Evolutionary conservation across 2,329 filamentous ascomycete species (phyloP), one percentile per base, ranked within the genome.

Genomic region (Sarocladium kiliense): DNA sequence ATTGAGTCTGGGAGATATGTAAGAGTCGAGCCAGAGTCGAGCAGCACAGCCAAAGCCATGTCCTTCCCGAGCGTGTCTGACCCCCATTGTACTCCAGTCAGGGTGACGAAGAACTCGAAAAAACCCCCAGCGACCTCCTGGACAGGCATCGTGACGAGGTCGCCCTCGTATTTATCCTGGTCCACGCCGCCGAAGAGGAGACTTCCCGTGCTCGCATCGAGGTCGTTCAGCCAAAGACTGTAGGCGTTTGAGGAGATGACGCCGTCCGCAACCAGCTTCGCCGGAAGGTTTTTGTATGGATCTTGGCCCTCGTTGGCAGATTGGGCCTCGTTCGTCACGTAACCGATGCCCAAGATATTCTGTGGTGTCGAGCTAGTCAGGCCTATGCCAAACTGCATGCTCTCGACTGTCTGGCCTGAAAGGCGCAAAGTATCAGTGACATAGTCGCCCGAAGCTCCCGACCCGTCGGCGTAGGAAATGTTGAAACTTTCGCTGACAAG

Each of bases 291-390:
- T 42, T 82, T 70, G 69, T 92, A 92, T 0, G 80, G 56, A 3
- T 71, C 56, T 56, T 74, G 69, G 5, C 78, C 75, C 9, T 76
- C 79, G 59, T 81, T 76, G 53, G 78, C 78, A 45, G 88, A 82
- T 62, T 87, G 83, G 12, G 88, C 89, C 71, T 97, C 92, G 67
- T 95, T 94, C 60, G 78, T 68, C 0, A 79, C 67, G 67, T 96
- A 97, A 6, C 92, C 92, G 58, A 97, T 87, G 18, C 92, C 92
- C 19, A 97, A 70, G 41, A 97, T 90, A 37, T 89, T 89, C 68
- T 95, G 82, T 54, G 71, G 58, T 6, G 81, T 80, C 9, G 74
- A 72, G 66, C 79, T 84, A 7, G 65, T 65, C 65, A 91, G 90
- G 41, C 88, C 88, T 58, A 92, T 76, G 58, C 88, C 88, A 62